Evolutionary conservation across 352 stramenopile species (phyloP).

Genomic region (Phytophthora hybrid): DNA sequence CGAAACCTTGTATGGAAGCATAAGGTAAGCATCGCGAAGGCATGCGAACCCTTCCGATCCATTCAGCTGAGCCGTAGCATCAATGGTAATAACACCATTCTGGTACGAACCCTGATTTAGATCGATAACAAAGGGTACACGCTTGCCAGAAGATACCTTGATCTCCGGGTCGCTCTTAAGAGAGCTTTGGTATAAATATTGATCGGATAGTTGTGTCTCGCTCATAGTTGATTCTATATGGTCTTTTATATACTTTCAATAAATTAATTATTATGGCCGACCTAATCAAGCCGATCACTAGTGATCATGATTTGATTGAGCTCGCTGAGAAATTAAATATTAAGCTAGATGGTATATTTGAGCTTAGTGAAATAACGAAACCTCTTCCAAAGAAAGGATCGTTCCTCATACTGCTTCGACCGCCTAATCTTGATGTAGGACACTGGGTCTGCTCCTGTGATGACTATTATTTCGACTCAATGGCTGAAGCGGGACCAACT

Average conservation of each 20-base stretch:
- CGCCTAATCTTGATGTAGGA: background rate
- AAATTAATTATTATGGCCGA: background rate
- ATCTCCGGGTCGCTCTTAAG: no score
- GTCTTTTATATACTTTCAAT: background rate
- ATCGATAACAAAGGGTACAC: conserved; percentile 4
- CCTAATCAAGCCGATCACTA: background rate
- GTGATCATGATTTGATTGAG: background rate
- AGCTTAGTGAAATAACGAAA: background rate
- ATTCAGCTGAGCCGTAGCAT: no score
- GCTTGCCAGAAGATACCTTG: no score
- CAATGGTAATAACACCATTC: conserved; percentile 1
- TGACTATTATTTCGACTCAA: no score
- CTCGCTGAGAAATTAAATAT: background rate
- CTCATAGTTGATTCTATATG: background rate
- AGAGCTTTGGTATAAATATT: no score
- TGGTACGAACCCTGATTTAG: conserved; percentile 9
- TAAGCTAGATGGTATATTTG: background rate
- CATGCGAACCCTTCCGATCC: no score
- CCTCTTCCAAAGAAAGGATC: background rate
- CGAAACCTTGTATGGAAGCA: no score
- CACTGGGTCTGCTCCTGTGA: no score
- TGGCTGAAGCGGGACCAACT: no score
- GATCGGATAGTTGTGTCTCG: no score
- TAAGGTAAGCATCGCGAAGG: no score
- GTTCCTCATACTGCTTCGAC: background rate